Percentiles rank a stretch among this genome's conserved stretches.
These are phyloP conservation scores for Fraxinus nigra DNA, from an alignment of 305 asterid species.

Conservation along the genomic window DNA sequence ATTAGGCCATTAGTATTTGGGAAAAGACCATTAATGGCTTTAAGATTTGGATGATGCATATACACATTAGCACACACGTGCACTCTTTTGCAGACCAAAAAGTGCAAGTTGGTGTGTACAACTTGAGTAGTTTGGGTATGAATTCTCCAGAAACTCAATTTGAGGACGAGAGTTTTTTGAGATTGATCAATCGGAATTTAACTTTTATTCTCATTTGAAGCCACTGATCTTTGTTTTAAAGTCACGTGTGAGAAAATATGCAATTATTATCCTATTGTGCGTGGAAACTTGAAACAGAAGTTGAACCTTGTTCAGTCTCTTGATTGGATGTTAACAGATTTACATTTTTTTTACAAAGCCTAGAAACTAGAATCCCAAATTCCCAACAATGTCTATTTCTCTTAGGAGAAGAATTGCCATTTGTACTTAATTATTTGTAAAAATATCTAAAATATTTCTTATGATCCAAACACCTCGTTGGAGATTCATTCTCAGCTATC, in stretches of 20 bases:
- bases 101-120: background rate
- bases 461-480: background rate
- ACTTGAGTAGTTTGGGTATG: background rate
- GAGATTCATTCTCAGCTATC: background rate
- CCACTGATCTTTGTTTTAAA: background rate
- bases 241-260: background rate
- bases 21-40: background rate
- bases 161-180: background rate
- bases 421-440: background rate
- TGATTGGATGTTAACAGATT: background rate
- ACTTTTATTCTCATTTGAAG: background rate
- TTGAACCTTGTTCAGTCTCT: background rate
- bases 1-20: background rate
- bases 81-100: background rate
- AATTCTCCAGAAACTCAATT: background rate
- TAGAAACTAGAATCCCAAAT: background rate
- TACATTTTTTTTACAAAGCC: background rate
- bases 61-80: background rate
- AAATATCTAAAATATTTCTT: background rate
- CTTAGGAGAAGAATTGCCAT: background rate
- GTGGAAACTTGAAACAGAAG: background rate
- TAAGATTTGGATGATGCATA: background rate
- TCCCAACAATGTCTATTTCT: background rate
- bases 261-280: background rate
- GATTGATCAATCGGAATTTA: background rate